Evolutionary conservation across 176 grass and related monocot genomes (phyloP).

Genomic region (Hordeum vulgare): MorexV3_pseudomolecules_assembly NC_058522.1:104294237-104294736

Average conservation of each 20-base stretch:
- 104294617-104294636: neutral
- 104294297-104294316: neutral
- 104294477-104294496: neutral
- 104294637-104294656: neutral
- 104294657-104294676: neutral
- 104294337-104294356: neutral
- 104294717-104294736: neutral
- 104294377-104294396: neutral
- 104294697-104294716: neutral
- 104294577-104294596: neutral
- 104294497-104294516: neutral
- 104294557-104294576: neutral
- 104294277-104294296: neutral
- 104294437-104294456: neutral
- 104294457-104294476: neutral
- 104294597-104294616: neutral
- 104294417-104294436: conserved; percentile 6
- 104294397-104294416: neutral
- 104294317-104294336: conserved; percentile 2
- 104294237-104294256: neutral
- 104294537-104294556: neutral
- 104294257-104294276: neutral
- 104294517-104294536: neutral
- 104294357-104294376: neutral
- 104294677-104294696: neutral